phyloP scores from a whole-genome alignment of 2,329 filamentous ascomycete genomes.

The Colletotrichum sp. region DNA sequence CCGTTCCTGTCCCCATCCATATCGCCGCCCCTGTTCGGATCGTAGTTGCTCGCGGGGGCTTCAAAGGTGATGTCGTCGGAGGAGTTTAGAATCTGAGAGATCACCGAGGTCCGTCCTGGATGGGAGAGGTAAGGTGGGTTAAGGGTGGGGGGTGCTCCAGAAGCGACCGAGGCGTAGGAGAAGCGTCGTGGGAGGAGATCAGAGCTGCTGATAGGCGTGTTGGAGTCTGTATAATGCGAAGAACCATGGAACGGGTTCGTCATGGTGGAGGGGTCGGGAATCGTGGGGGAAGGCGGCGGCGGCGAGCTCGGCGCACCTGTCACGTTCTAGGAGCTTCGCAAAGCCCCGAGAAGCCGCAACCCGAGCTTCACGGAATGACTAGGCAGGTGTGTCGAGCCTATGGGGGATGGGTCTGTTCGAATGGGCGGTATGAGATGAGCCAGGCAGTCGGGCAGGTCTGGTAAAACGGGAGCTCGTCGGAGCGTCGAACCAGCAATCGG shows the following conservation, averaged over 20 bases:
- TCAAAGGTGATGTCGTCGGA: conserved; percentile 42
- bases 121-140: conserved; percentile 39
- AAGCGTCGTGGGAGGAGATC: conserved; percentile 37
- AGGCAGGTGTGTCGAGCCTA: neutral
- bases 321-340: conserved; percentile 15
- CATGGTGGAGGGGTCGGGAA: conserved; percentile 36
- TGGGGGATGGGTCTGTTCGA: neutral
- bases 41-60: conserved; percentile 29
- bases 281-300: conserved; percentile 2
- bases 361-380: conserved; percentile 1
- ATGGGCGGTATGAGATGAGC: neutral
- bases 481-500: conserved; percentile 4
- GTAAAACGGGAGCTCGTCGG: neutral
- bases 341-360: conserved; percentile 12
- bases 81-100: conserved; percentile 61
- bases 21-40: conserved; percentile 24
- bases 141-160: conserved; percentile 39
- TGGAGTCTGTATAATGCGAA: conserved; percentile 36
- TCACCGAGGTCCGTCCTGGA: conserved; percentile 43
- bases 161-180: conserved; percentile 48
- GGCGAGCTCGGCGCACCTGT: conserved; percentile 13
- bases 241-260: conserved; percentile 45
- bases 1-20: conserved; percentile 39
- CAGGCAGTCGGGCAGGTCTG: neutral
- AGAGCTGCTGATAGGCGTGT: conserved; percentile 28